These are phyloP conservation scores for Pistacia vera DNA, from an alignment of 345 rosid genomes.

Conservation along the genomic window DNA sequence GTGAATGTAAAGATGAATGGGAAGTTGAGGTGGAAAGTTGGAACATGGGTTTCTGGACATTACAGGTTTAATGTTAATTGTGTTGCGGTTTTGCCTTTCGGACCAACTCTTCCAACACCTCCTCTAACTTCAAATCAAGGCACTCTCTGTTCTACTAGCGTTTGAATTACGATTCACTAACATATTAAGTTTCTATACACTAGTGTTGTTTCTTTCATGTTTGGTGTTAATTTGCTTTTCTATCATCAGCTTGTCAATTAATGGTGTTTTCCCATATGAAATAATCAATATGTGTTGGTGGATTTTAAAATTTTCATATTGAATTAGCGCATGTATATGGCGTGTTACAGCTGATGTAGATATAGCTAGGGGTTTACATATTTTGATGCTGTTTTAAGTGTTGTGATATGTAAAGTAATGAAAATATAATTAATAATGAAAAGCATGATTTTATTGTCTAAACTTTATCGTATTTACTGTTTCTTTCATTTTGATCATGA, in stretches of 20 bases:
- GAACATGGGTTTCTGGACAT: conserved; percentile 83
- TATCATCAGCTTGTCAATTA: not conserved
- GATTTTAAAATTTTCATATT: too few species aligned
- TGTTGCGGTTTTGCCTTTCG: conserved; percentile 63
- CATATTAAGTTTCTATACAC: too few species aligned
- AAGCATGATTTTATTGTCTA: not conserved
- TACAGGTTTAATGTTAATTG: conserved; percentile 67
- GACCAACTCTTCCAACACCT: conserved; percentile 38
- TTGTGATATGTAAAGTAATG: conserved; percentile 16
- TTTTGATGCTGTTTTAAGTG: not conserved
- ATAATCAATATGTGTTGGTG: not conserved
- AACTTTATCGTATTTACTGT: not conserved
- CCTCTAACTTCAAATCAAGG: conserved; percentile 61
- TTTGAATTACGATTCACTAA: conserved; percentile 27
- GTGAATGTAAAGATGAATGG: conserved; percentile 64
- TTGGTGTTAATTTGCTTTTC: not conserved
- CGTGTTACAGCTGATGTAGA: too few species aligned
- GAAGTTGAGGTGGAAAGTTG: conserved; percentile 77
- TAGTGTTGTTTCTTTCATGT: too few species aligned
- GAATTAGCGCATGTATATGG: too few species aligned
- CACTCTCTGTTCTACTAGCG: conserved; percentile 61
- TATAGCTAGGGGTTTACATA: too few species aligned
- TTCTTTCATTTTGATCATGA: not conserved
- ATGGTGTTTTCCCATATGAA: not conserved
- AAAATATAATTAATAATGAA: too few species aligned